Base-by-base conservation (phyloP, 768 basidiomycete species). In the Pleurotus salmoneostramineus region DNA sequence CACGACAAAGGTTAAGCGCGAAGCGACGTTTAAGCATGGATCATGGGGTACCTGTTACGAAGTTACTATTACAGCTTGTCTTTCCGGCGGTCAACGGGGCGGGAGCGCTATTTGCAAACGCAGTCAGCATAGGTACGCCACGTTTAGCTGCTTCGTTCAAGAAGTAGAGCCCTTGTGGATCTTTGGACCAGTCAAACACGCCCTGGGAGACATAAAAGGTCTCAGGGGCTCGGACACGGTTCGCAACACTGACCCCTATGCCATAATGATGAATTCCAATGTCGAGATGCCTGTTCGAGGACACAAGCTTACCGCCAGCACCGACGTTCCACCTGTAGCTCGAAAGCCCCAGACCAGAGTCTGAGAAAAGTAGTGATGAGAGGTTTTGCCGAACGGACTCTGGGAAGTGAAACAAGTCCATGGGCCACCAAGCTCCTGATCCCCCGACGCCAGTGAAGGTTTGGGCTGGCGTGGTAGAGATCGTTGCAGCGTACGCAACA, bases 341-440 rank as follows among this genome's bases (percentile, higher is more conserved):
- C 12, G 75, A 74, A 21, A 79, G 62, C 15, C 76, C 76, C 14
- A 77, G 69, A 3, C 76, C 75, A 17, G 64, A 62, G 2, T 63
- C 56, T 7, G 71, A 72, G 63, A 79, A 77, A 37, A 79, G 69
- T 15, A 78, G 66, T 6, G 69, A 58, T 4, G 77, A 74, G 45
- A 77, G 68, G 50, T 77, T 74, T 54, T 77, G 71, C 21, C 74
- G 68, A n/a, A 71, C 68, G 12, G 65, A 61, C 35, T 74, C 73
- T 0, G 77, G 77, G 61, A 74, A 79, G 45, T 70, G 57, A 63
- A 65, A 73, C 14, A 79, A 62, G 57, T 79, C 77, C 47, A 70
- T 69, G 12, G 75, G 75, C 77, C 77, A 78, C 77, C 77, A 79
- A 8, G 77, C 77, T 10, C 77, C 77, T 12, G 75, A 76, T 6